Conservation (phyloP, 2,329 filamentous ascomycete species). For the Ophiocordyceps camponoti-rufipedis region DNA sequence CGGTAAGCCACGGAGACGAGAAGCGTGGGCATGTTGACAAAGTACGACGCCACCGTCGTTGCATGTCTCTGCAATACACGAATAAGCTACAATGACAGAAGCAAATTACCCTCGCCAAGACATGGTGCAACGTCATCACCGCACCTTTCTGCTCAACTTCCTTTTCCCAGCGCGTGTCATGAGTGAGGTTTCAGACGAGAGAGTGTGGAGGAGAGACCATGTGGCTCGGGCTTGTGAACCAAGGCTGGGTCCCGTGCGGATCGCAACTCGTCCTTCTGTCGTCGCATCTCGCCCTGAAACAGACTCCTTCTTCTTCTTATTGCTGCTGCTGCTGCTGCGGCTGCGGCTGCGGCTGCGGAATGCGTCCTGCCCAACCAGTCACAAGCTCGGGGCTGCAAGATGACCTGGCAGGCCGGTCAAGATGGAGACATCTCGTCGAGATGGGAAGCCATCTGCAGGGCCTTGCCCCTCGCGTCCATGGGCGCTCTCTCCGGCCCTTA, state of each 20-base stretch:
- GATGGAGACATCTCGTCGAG: not conserved
- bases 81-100: too few species aligned
- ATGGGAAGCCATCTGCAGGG: not conserved
- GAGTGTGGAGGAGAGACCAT: not conserved
- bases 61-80: too few species aligned
- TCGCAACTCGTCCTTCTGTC: not conserved
- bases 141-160: not conserved
- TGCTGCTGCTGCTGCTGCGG: too few species aligned
- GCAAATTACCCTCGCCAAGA: not conserved
- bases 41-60: too few species aligned
- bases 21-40: too few species aligned
- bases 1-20: too few species aligned
- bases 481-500: too few species aligned
- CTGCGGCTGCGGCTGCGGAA: too few species aligned
- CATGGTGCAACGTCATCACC: not conserved
- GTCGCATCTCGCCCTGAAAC: not conserved
- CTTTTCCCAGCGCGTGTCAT: not conserved
- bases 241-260: not conserved
- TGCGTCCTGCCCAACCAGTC: not conserved
- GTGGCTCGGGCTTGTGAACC: not conserved
- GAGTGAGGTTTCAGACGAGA: not conserved
- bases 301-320: not conserved
- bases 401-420: not conserved
- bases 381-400: not conserved
- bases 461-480: too few species aligned